Evolutionary conservation across 768 basidiomycete genomes (phyloP).

Genomic region (Podaxis sp.): DNA sequence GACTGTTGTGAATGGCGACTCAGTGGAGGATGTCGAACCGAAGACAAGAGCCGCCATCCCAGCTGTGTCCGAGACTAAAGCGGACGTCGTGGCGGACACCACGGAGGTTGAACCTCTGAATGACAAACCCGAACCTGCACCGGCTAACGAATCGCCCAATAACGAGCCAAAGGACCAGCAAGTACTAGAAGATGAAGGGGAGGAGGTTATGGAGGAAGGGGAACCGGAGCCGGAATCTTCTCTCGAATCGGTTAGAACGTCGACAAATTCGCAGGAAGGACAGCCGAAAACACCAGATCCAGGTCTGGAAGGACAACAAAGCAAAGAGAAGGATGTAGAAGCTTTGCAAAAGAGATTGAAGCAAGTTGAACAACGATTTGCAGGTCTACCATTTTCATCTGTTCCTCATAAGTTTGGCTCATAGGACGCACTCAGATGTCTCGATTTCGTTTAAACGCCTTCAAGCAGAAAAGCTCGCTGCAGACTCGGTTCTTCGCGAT

Average conservation of each 20-base stretch:
- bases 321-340: constrained; percentile 39
- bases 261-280: not conserved
- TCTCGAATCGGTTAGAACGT: not conserved
- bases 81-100: not conserved
- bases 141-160: not conserved
- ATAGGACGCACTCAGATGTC: constrained; percentile 52
- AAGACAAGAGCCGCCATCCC: not conserved
- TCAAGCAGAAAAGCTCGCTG: constrained; percentile 67
- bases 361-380: constrained; percentile 74
- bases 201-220: not conserved
- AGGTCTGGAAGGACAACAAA: not conserved
- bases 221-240: not conserved
- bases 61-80: not conserved
- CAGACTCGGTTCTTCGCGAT: constrained; percentile 66
- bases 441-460: constrained; percentile 75
- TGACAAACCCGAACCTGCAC: not conserved
- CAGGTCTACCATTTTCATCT: constrained; percentile 41
- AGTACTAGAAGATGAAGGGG: not conserved
- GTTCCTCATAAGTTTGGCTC: not conserved
- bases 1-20: not conserved
- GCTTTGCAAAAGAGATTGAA: constrained; percentile 62
- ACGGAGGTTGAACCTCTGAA: not conserved
- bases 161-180: not conserved
- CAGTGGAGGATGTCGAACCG: not conserved
- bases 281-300: not conserved